A percentile compares a stretch with the other conserved stretches of the same genome.
Conservation (phyloP, 192 early-diverging fungal species). For the Coemansia sp. region DNA sequence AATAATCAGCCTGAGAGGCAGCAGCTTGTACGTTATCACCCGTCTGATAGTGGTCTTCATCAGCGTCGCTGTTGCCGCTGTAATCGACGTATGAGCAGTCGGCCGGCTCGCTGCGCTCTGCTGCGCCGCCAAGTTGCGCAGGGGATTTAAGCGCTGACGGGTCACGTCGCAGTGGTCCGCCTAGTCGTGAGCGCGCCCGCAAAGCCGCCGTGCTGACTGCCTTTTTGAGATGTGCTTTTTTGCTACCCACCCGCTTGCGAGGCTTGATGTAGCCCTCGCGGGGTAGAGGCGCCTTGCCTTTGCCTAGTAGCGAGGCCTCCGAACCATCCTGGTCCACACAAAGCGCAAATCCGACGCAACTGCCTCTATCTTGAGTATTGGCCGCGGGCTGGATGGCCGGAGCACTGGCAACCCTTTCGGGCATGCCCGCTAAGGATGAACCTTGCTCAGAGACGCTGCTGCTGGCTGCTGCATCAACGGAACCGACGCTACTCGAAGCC, state of each 20-base stretch:
- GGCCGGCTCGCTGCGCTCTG: slow-evolving; percentile 3
- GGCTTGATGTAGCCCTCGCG: slow-evolving; percentile 14
- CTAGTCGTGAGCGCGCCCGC: slow-evolving; percentile 30
- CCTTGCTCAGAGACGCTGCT: neutral
- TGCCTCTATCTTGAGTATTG: neutral
- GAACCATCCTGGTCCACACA: neutral
- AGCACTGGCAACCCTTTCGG: slow-evolving; percentile 20
- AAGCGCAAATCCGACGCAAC: neutral
- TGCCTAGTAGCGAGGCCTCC: slow-evolving; percentile 9
- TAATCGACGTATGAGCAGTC: slow-evolving; percentile 51
- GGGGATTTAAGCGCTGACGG: slow-evolving; percentile 1
- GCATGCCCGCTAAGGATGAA: neutral
- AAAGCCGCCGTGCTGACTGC: slow-evolving; percentile 36
- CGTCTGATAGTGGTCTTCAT: neutral
- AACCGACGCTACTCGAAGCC: slow-evolving; percentile 5
- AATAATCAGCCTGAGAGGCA: neutral
- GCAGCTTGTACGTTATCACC: neutral
- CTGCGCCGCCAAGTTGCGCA: neutral
- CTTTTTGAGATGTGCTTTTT: slow-evolving; percentile 36
- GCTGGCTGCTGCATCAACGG: neutral
- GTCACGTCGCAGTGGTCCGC: slow-evolving; percentile 16
- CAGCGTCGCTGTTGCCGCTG: slow-evolving; percentile 29
- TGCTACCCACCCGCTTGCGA: slow-evolving; percentile 19
- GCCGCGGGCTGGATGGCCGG: slow-evolving; percentile 13
- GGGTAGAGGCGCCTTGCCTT: slow-evolving; percentile 12